Evolutionary conservation across 2,329 filamentous ascomycete species (phyloP).

Genomic region (Monilinia laxa): DNA sequence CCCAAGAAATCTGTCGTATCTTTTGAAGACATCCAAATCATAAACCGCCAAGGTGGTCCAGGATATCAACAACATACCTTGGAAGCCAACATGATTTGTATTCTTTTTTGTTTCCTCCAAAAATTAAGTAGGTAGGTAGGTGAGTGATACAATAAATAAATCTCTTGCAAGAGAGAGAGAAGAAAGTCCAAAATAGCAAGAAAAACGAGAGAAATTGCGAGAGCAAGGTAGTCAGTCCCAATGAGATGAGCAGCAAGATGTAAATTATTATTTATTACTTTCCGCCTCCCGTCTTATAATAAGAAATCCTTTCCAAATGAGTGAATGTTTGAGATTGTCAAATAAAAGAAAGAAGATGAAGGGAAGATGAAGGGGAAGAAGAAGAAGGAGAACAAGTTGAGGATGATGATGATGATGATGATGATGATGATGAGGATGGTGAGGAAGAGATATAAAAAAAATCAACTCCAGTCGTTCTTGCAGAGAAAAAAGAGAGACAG

Average conservation of each 20-base stretch:
- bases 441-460: not conserved
- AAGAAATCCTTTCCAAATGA: not conserved
- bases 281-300: not conserved
- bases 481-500: not conserved
- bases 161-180: not conserved
- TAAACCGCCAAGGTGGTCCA: not conserved
- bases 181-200: not conserved
- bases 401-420: not conserved
- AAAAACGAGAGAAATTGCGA: slow-evolving; percentile 1
- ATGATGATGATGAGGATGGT: not conserved
- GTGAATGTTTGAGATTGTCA: not conserved
- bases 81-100: slow-evolving; percentile 12
- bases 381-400: not conserved
- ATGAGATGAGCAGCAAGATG: not conserved
- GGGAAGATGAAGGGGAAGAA: not conserved
- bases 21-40: not conserved
- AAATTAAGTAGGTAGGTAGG: not conserved
- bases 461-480: not conserved
- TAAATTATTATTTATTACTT: not conserved
- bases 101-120: not conserved
- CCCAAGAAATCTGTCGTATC: not conserved
- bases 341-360: not conserved
- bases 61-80: not conserved
- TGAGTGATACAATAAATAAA: not conserved
- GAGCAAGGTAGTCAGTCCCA: not conserved